Base-by-base conservation (phyloP, 129 eudicot genomes). In the Arctium lappa region DNA sequence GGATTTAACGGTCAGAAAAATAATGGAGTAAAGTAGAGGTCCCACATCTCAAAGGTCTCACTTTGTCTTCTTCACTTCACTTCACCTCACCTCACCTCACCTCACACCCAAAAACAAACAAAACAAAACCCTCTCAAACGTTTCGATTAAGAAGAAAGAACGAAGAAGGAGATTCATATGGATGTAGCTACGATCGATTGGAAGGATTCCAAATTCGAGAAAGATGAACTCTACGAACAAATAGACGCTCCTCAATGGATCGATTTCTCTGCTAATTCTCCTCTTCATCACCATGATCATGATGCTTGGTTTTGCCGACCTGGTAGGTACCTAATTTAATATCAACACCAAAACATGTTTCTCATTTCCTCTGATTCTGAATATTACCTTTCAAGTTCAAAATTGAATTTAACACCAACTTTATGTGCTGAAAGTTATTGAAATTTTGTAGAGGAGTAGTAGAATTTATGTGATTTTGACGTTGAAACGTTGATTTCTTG, bases 251-350 rank as follows among this genome's bases (percentile, higher is more conserved):
- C 92, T 60, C 87, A 91, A 73, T 91, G 92, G 92, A 73, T 89
- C 48, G 95, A 91, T 89, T 87, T 91, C 7, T 70, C 81, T 77
- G 80, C 82, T 27, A 78, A 77, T 68, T 46, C 78, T 31, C 44
- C 56, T 38, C 72, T 29, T 31, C 70, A 66, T 30, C 37, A 83
- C 9, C 0, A 46, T 42, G 87, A 83, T 15, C 92, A 91, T 48
- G 92, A 82, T 15, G 82, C 92, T 77, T 93, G 95, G 95, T 93
- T 93, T 85, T 93, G 97, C 75, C 86, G 90, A 44, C 86, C 92
- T 6, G 89, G 97, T 92, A 86, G 89, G 97, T 92, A 86, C 36
- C 2, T 46, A 10, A 46, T 46, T 46, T 9, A 46, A 46, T 46
- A 46, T 46, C 56, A 0, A 46, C 15, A 10, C 15, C 1, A 46